Evolutionary conservation across 495 filamentous ascomycete genomes (phyloP).

Genomic region (Penicillium dipodomyicola): DNA sequence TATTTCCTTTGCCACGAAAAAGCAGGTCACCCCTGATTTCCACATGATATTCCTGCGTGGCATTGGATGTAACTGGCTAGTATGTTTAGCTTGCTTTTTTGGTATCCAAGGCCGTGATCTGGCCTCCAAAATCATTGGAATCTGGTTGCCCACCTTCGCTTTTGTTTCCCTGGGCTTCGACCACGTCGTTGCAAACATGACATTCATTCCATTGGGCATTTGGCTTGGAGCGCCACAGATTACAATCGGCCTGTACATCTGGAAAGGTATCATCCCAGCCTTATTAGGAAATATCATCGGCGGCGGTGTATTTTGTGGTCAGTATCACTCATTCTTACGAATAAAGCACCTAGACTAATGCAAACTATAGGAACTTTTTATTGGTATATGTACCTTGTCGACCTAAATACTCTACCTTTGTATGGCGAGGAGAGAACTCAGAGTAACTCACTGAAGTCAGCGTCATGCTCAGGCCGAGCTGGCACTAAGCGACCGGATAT

Average conservation of each 20-base stretch:
- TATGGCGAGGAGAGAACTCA: conserved; percentile 17
- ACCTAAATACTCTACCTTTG: conserved; percentile 24
- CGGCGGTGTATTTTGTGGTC: conserved; percentile 49
- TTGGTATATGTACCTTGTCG: conserved; percentile 51
- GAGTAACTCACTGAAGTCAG: conserved; percentile 2
- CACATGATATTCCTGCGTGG: conserved; percentile 60
- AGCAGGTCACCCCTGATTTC: conserved; percentile 56
- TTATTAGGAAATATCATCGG: conserved; percentile 59
- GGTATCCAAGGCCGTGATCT: conserved; percentile 56
- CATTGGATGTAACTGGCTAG: conserved; percentile 65
- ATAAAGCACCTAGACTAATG: not conserved
- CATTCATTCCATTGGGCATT: conserved; percentile 58
- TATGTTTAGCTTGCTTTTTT: conserved; percentile 59
- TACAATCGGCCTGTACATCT: conserved; percentile 56
- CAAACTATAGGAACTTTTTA: conserved; percentile 39
- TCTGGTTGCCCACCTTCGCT: conserved; percentile 62
- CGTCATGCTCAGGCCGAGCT: conserved; percentile 1
- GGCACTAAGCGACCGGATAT: conserved; percentile 23
- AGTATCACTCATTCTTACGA: conserved; percentile 6
- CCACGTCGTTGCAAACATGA: conserved; percentile 66
- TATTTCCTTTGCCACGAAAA: conserved; percentile 51
- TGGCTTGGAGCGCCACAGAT: conserved; percentile 51
- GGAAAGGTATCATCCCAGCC: conserved; percentile 62
- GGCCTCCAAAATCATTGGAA: conserved; percentile 56
- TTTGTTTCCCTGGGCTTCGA: conserved; percentile 60